A percentile compares a stretch with the other conserved stretches of the same genome.
Conservation (phyloP, 495 filamentous ascomycete genomes). For the Hypoxylon trugodes region DNA sequence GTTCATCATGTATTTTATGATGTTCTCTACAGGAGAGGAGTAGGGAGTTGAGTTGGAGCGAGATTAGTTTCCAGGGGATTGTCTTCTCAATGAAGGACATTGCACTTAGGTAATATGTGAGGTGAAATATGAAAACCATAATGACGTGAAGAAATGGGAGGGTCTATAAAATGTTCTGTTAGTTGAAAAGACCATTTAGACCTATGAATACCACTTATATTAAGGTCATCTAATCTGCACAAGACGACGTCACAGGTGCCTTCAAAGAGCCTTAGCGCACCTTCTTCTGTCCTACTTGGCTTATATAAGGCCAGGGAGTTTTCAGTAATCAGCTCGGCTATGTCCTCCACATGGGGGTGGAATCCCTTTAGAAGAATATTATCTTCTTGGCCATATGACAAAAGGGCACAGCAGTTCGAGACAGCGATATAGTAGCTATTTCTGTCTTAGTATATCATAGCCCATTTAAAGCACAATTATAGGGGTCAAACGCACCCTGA, state of each 20-base stretch:
- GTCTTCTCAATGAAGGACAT: constrained; percentile 52
- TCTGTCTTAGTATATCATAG: constrained; percentile 58
- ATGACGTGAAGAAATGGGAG: constrained; percentile 73
- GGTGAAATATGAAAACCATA: constrained; percentile 72
- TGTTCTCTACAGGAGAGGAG: constrained; percentile 49
- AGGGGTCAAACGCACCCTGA: constrained; percentile 61
- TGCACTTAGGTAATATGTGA: constrained; percentile 60
- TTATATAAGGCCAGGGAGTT: constrained; percentile 9
- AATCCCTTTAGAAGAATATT: constrained; percentile 48
- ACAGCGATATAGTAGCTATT: constrained; percentile 66
- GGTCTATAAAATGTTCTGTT: constrained; percentile 41
- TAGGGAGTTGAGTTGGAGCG: constrained; percentile 72
- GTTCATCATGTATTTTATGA: constrained; percentile 56
- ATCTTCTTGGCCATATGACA: constrained; percentile 50
- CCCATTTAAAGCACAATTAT: constrained; percentile 57
- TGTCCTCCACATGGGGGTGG: constrained; percentile 30
- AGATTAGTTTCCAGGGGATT: constrained; percentile 74
- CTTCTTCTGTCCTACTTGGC: constrained; percentile 27
- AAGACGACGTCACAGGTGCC: constrained; percentile 62
- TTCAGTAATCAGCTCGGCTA: constrained; percentile 2
- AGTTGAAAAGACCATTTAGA: neutral
- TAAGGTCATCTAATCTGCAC: constrained; percentile 66
- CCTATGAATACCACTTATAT: constrained; percentile 39
- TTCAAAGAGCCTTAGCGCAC: constrained; percentile 32
- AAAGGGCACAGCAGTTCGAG: constrained; percentile 52